Evolutionary conservation across 768 basidiomycete species (phyloP).

Genomic region (Kwoniella pini): DNA sequence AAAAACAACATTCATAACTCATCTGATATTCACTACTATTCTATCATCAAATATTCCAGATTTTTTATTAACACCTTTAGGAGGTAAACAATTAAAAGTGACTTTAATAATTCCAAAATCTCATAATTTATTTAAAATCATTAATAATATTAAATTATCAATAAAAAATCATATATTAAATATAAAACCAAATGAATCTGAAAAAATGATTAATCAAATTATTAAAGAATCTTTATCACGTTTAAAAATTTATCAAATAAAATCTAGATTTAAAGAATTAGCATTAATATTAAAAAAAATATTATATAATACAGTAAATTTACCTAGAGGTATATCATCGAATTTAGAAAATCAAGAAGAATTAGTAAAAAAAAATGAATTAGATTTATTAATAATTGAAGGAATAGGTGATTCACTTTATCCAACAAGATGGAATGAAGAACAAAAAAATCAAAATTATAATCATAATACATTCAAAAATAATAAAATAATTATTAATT

Average conservation of each 20-base stretch:
- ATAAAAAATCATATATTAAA: constrained; percentile 29
- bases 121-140: constrained; percentile 17
- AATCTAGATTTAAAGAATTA: constrained; percentile 31
- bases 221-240: constrained; percentile 20
- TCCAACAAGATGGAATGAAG: constrained; percentile 39
- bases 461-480: neutral
- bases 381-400: constrained; percentile 35
- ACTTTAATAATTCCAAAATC: constrained; percentile 24
- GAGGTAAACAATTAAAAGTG: constrained; percentile 26
- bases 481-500: constrained; percentile 2
- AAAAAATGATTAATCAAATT: constrained; percentile 4
- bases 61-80: constrained; percentile 23
- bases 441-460: constrained; percentile 17
- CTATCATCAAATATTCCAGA: constrained; percentile 25
- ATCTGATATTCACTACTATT: constrained; percentile 39
- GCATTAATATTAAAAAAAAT: constrained; percentile 22
- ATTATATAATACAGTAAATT: neutral
- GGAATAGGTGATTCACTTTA: constrained; percentile 41
- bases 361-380: neutral
- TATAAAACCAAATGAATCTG: neutral
- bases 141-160: constrained; percentile 4
- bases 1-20: constrained; percentile 39
- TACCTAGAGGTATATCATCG: neutral
- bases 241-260: constrained; percentile 30
- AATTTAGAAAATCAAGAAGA: neutral